Percentiles rank a stretch among this genome's conserved stretches.
phyloP scores from a whole-genome alignment of 2,329 filamentous ascomycete genomes.

The Lasiodiplodia sp. region DNA sequence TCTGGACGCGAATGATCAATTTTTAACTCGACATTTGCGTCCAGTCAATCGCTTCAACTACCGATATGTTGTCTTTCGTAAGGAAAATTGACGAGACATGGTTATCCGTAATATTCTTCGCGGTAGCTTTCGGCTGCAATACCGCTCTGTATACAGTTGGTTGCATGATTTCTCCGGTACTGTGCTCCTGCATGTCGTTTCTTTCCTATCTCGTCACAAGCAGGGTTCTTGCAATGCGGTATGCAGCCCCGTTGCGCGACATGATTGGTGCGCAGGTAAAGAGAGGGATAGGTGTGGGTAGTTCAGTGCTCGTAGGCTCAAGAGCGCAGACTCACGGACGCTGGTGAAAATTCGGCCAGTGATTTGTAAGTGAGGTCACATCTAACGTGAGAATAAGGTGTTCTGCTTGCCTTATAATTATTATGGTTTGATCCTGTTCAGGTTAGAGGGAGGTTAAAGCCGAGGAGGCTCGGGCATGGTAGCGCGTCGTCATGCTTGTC shows the following conservation, averaged over 20 bases:
- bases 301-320: not conserved
- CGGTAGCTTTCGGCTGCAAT: not conserved
- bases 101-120: not conserved
- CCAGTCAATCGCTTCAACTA: no score
- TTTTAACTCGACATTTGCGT: no score
- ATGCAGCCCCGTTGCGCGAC: no score
- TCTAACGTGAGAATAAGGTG: constrained; percentile 2
- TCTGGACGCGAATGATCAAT: no score
- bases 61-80: no score
- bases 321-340: not conserved
- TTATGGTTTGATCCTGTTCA: not conserved
- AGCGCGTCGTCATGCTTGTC: no score
- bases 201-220: no score
- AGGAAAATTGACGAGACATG: not conserved
- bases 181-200: no score
- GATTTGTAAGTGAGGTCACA: not conserved
- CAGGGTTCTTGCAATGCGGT: no score
- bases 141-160: no score
- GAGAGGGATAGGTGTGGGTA: not conserved
- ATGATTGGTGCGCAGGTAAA: no score
- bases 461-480: not conserved
- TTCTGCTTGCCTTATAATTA: not conserved
- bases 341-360: not conserved
- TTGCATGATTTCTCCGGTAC: no score
- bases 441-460: not conserved